These are phyloP conservation scores for Paramecium pentaurelia DNA, from an alignment of 73 alveolate species.

Conservation along the genomic window DNA sequence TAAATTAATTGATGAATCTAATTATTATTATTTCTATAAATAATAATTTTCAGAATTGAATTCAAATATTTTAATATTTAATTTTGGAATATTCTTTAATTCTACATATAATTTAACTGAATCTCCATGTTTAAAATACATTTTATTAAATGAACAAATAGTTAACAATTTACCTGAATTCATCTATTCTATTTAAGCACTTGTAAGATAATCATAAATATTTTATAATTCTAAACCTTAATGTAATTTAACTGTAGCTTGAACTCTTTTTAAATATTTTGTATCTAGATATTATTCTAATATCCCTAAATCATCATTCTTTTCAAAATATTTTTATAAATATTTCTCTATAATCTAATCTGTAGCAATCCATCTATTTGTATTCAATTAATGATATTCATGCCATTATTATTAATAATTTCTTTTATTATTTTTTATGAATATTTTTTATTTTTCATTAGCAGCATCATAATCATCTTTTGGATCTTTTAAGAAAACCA, in stretches of 20 bases:
- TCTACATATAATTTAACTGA: slow-evolving; percentile 69
- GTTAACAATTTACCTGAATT: slow-evolving; percentile 30
- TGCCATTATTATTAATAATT: background rate
- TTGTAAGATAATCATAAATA: background rate
- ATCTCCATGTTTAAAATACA: slow-evolving; percentile 64
- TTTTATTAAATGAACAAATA: slow-evolving; percentile 68
- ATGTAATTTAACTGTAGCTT: background rate
- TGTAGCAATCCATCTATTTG: background rate
- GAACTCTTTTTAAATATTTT: background rate
- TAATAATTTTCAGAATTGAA: slow-evolving; percentile 83
- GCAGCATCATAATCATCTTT: background rate
- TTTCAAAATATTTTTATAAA: background rate
- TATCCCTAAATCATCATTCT: background rate
- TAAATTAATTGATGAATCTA: slow-evolving; percentile 71
- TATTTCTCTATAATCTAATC: background rate
- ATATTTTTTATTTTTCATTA: background rate
- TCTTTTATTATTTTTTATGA: background rate
- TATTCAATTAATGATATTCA: background rate
- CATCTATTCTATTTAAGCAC: slow-evolving; percentile 18
- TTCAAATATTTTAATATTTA: slow-evolving; percentile 76
- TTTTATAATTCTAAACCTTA: slow-evolving; percentile 23
- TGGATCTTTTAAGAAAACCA: background rate
- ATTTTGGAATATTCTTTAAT: slow-evolving; percentile 75
- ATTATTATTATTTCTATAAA: slow-evolving; percentile 54
- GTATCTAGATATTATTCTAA: background rate